A percentile compares a stretch with the other conserved stretches of the same genome.
Conservation (phyloP, 1,284 basidiomycete genomes). For the Cryptococcus deneoformans region DNA sequence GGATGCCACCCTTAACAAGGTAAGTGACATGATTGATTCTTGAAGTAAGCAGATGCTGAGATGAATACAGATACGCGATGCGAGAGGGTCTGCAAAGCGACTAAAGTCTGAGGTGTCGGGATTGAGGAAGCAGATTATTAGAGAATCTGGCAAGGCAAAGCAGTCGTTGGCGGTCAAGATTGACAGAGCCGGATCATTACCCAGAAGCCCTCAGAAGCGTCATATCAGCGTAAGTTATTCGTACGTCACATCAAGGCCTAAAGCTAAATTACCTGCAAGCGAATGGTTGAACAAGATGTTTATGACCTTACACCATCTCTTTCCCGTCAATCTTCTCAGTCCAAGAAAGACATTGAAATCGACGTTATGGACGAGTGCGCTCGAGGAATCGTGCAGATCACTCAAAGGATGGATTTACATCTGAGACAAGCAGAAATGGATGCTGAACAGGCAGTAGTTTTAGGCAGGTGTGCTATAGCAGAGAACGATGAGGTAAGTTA, state of each 20-base stretch:
- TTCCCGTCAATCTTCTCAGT: constrained; percentile 12
- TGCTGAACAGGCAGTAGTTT: constrained; percentile 15
- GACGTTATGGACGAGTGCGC: constrained; percentile 29
- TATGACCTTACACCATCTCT: constrained; percentile 13
- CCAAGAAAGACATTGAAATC: constrained; percentile 26
- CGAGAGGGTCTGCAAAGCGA: constrained; percentile 21
- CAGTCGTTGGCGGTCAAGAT: constrained; percentile 7
- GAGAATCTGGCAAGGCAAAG: constrained; percentile 12
- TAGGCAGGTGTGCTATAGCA: constrained; percentile 8
- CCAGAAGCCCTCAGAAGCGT: constrained; percentile 48
- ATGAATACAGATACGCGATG: constrained; percentile 21
- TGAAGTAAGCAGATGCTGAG: too few relatives aligned
- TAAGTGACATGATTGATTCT: constrained; percentile 5
- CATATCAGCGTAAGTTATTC: constrained; percentile 46
- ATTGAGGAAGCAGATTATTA: constrained; percentile 23
- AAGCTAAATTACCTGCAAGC: constrained; percentile 12
- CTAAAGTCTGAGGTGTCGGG: constrained; percentile 25
- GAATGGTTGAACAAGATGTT: constrained; percentile 22
- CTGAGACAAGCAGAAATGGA: constrained; percentile 26
- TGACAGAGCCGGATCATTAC: constrained; percentile 28
- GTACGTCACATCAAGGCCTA: neutral
- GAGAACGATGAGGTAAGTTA: constrained; percentile 19
- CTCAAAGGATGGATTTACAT: constrained; percentile 34
- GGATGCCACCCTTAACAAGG: constrained; percentile 16
- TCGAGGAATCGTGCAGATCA: constrained; percentile 20